phyloP scores from a whole-genome alignment of 345 rosid genomes.

The Erodium maritimum region DNA sequence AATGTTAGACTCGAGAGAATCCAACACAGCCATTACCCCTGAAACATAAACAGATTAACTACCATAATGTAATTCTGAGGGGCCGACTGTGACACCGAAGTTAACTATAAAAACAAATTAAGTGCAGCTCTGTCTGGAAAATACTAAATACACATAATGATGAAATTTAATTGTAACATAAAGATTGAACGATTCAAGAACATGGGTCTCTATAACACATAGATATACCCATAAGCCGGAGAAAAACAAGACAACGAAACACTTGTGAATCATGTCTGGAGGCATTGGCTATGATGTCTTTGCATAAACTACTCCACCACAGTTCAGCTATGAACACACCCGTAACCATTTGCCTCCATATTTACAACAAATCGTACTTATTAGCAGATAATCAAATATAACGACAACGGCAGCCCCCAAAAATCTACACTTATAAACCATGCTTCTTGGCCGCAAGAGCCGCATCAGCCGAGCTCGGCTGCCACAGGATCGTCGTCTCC shows the following conservation, averaged over 20 bases:
- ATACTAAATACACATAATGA: no score
- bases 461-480: slow-evolving; percentile 77
- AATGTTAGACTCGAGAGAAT: no score
- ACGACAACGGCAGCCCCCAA: not conserved
- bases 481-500: slow-evolving; percentile 63
- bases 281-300: not conserved
- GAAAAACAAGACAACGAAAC: not conserved
- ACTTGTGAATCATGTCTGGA: not conserved
- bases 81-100: no score
- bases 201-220: no score
- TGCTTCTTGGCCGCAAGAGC: slow-evolving; percentile 86
- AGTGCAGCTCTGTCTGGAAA: no score
- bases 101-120: no score
- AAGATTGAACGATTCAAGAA: no score
- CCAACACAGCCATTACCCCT: no score
- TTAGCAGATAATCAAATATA: not conserved
- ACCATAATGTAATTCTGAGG: no score
- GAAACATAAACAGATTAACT: no score
- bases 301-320: not conserved
- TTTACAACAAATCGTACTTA: not conserved
- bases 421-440: slow-evolving; percentile 12
- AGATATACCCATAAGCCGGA: no score
- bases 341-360: not conserved
- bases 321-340: not conserved
- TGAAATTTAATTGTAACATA: no score